These are phyloP conservation scores for Paraphaeosphaeria minitans DNA, from an alignment of 2,329 filamentous ascomycete genomes.

Conservation along the genomic window DNA sequence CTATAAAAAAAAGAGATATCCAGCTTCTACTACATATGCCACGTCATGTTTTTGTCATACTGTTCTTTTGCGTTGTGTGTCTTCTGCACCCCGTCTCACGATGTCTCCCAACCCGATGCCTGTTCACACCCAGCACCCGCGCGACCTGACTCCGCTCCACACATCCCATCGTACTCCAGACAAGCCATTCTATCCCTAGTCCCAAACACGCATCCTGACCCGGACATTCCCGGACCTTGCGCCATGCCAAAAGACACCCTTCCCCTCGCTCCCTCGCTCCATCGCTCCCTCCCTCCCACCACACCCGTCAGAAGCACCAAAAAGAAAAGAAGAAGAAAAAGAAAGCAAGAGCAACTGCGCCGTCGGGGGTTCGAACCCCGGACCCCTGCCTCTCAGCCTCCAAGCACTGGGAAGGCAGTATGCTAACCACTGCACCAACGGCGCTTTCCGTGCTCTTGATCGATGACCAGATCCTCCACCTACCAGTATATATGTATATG, in stretches of 20 bases:
- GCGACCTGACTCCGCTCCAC: neutral
- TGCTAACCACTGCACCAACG: conserved; percentile 48
- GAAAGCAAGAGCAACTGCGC: conserved; percentile 12
- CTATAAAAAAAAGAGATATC: conserved; percentile 5
- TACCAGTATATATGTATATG: too few species aligned
- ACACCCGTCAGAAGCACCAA: too few species aligned
- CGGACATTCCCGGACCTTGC: too few species aligned
- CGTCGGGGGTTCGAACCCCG: conserved; percentile 36
- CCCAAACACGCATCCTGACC: too few species aligned
- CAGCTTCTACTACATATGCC: neutral
- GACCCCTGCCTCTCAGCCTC: conserved; percentile 8
- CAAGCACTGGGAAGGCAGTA: conserved; percentile 44
- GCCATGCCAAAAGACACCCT: neutral
- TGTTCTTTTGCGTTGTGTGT: too few species aligned
- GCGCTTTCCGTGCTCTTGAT: conserved; percentile 20
- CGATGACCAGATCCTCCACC: too few species aligned
- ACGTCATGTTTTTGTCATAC: too few species aligned
- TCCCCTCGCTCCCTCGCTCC: neutral
- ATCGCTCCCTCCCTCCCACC: too few species aligned
- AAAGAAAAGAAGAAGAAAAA: conserved; percentile 17
- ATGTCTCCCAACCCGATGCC: neutral
- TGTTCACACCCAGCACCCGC: neutral
- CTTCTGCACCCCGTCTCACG: neutral
- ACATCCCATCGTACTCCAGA: neutral
- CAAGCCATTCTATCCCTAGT: too few species aligned